phyloP scores from a whole-genome alignment of 495 filamentous ascomycete species.

The Penicillium egyptiacum region DNA sequence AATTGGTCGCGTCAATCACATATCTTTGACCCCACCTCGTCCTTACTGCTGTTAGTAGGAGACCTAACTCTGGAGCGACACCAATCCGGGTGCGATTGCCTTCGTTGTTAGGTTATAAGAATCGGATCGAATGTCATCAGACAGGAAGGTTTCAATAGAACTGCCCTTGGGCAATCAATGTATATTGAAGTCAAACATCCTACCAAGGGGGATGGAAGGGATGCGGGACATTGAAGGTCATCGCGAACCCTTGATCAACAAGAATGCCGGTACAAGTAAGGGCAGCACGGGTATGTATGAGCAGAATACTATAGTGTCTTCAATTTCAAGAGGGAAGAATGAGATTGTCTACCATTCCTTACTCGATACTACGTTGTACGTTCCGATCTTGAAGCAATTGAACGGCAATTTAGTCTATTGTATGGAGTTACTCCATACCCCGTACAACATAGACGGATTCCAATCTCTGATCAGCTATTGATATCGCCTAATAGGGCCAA shows the following conservation, averaged over 20 bases:
- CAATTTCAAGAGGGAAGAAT: slow-evolving; percentile 1
- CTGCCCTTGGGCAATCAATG: slow-evolving; percentile 22
- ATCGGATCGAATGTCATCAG: not conserved
- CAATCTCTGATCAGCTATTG: slow-evolving; percentile 1
- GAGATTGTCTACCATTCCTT: slow-evolving; percentile 23
- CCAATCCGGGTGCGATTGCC: not conserved
- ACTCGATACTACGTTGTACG: slow-evolving; percentile 25
- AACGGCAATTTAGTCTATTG: not conserved
- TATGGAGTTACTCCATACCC: not conserved
- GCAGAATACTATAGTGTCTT: slow-evolving; percentile 1
- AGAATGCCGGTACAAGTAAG: slow-evolving; percentile 32
- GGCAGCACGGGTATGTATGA: slow-evolving; percentile 26
- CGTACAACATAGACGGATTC: not conserved
- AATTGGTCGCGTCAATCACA: not conserved
- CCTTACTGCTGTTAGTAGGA: not conserved
- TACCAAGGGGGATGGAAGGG: slow-evolving; percentile 28
- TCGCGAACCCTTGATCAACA: slow-evolving; percentile 32
- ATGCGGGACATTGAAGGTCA: slow-evolving; percentile 34
- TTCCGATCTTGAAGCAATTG: slow-evolving; percentile 3
- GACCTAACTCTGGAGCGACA: not conserved
- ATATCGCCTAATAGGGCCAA: slow-evolving; percentile 14
- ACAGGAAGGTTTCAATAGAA: slow-evolving; percentile 13
- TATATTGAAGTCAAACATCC: slow-evolving; percentile 15
- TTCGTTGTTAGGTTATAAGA: not conserved
- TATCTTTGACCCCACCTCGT: not conserved